These are phyloP conservation scores for Alloascoidea hylecoeti DNA, from an alignment of 805 yeast genomes.

Conservation along the genomic window DNA sequence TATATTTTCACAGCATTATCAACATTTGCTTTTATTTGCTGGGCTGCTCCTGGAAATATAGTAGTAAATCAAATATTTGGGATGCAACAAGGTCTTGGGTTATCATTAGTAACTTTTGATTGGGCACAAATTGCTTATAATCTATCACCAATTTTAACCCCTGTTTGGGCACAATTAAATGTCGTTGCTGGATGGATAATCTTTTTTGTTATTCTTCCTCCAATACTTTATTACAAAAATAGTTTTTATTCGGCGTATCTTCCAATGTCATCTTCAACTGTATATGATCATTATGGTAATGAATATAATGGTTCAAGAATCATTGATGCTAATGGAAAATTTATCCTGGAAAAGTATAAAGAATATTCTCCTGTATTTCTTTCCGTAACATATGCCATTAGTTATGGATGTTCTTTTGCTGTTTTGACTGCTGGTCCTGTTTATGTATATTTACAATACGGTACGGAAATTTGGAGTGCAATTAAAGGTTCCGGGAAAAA, in stretches of 20 bases:
- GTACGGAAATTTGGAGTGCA: constrained; percentile 28
- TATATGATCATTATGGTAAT: constrained; percentile 36
- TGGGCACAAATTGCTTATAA: constrained; percentile 47
- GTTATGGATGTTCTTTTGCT: constrained; percentile 51
- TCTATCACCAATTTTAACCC: constrained; percentile 51
- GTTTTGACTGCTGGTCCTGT: constrained; percentile 46
- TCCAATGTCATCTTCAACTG: constrained; percentile 35
- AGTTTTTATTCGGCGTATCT: constrained; percentile 44
- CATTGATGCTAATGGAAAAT: constrained; percentile 25
- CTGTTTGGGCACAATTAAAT: constrained; percentile 29
- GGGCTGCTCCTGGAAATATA: constrained; percentile 45
- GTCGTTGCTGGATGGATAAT: constrained; percentile 34
- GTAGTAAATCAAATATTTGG: constrained; percentile 55
- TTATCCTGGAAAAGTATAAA: constrained; percentile 33
- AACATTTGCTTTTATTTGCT: constrained; percentile 42
- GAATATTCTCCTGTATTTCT: constrained; percentile 51
- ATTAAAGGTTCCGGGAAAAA: constrained; percentile 18
- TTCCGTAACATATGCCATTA: constrained; percentile 39
- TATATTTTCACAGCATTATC: constrained; percentile 44
- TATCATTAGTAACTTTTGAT: constrained; percentile 57
- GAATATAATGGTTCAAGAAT: constrained; percentile 35
- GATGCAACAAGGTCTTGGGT: constrained; percentile 41
- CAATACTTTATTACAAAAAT: constrained; percentile 39
- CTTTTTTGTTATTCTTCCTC: constrained; percentile 37
- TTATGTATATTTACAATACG: constrained; percentile 44